Evolutionary conservation across 768 basidiomycete species (phyloP), one percentile per base, ranked within the genome.

Genomic region (Boletus eberwhitei): DNA sequence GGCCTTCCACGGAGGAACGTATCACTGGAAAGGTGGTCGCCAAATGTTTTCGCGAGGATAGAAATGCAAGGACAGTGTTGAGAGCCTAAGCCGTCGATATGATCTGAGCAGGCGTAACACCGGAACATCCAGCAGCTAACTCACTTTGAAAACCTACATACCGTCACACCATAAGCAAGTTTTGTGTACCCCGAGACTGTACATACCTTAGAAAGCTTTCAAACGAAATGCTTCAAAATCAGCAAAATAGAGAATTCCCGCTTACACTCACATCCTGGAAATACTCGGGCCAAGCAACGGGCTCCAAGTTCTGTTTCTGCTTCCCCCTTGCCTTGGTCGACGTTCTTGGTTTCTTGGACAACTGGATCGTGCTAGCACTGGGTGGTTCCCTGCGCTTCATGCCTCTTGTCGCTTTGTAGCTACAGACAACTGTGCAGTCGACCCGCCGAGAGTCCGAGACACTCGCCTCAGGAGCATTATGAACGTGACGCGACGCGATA

Each of bases 41-140:
- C 34, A 95, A 69, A 58, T 89, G 83, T 59, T 90, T 88, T 57
- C 90, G 79, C 0, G 90, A 85, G 3, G 90, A 88, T 37, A 92
- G 79, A 64, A 96, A 96, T 0, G 88, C 92, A 38, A 94, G 79
- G 5, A 96, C 90, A 14, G 92, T 91, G 61, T 94, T 95, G 44
- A 95, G 74, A 11, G 92, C 90, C 90, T 95, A 48, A 37, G 14
- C 13, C 16, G 6, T 53, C 17, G 12, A 46, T 4, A 31, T 36
- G 22, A 29, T 17, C 17, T 49, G 11, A 36, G 32, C n/a, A 37
- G 26, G 6, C 17, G 37, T 35, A 48, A 44, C 24, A 8, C 22
- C 16, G 0, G 49, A 26, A 46, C 14, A 2, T 29, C 13, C 2
- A 21, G 17, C 17, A 38, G 35, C 22, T 40, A 44, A 46, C 66